Conservation (phyloP, 345 rosid genomes). For the Corchorus olitorius region DNA sequence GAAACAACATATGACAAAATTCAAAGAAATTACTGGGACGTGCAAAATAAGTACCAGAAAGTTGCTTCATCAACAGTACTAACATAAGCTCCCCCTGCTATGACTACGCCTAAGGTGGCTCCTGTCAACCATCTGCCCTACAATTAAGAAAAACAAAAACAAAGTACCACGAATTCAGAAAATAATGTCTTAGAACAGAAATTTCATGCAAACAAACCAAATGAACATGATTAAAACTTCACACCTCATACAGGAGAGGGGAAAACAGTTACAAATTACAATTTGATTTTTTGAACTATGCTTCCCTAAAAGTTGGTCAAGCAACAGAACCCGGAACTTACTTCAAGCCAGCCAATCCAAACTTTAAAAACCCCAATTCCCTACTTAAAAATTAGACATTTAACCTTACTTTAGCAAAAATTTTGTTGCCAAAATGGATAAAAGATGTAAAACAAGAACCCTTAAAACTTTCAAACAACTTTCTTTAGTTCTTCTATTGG, state of each 20-base stretch:
- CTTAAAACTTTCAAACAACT: neutral
- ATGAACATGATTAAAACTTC: neutral
- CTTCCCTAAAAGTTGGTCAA: neutral
- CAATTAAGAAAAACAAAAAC: constrained; percentile 10
- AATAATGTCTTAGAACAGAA: neutral
- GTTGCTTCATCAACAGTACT: constrained; percentile 99
- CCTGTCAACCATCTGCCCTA: constrained; percentile 90
- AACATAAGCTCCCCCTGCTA: constrained; percentile 93
- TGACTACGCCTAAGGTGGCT: constrained; percentile 75
- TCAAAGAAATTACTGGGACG: constrained; percentile 12
- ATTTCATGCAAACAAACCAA: neutral
- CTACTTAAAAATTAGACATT: neutral
- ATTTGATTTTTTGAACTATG: neutral
- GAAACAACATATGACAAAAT: neutral
- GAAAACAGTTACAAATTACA: neutral
- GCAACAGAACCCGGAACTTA: neutral
- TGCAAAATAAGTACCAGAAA: constrained; percentile 67
- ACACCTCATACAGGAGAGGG: neutral
- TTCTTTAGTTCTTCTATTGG: neutral
- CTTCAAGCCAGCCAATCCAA: neutral
- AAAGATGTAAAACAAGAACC: neutral
- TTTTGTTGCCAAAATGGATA: too few species aligned
- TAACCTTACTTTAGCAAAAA: neutral
- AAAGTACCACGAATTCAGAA: constrained; percentile 3
- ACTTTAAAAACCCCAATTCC: constrained; percentile 3